Base-by-base conservation (phyloP, 1,139 yeast species). In the Blastobotrys niveus region DNA sequence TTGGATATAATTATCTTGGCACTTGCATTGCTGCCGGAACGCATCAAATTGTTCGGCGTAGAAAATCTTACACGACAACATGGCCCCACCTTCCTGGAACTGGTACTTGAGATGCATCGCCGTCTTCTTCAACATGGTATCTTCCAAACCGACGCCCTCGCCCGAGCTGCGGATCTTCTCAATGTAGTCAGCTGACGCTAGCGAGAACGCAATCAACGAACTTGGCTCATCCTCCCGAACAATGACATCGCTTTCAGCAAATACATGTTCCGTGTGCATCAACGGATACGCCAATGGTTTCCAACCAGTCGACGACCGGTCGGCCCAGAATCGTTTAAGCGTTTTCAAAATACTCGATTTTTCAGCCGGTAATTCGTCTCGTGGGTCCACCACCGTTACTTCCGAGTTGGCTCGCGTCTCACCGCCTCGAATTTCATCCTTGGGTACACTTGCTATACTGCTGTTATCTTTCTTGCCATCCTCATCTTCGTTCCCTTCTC, bases 1-100 rank as follows among this genome's bases (percentile, higher is more conserved):
- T 61, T 88, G 96, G 34, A 91, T 78, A 54, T 82, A 91, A 53
- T 76, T 76, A 4, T 77, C 82, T 47, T 81, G 80, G 50, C 83
- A 78, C 0, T 87, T 89, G 68, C 96, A 89, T 18, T 85, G 81
- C 48, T 77, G 73, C 48, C 98, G 71, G 53, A 93, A 80, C 0
- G 97, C 97, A 59, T 89, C 96, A 67, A 93, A 93, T 61, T 93
- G 98, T 57, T 89, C 98, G 4, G 95, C 85, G 67, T 84, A 93
- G 60, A 91, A 93, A 6, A 93, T 84, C 64, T 91, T 91, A 64
- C 98, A 93, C 4, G 96, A 84, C 53, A 91, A 72, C 20, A 76
- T 77, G 0, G 95, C 85, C 22, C 78, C 75, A 0, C 91, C 93
- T 62, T 89, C 96, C 51, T 82, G 84, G 63, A 87, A 87, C 42